phyloP scores from a whole-genome alignment of 2,329 filamentous ascomycete genomes.

The Trichoderma sp. region DNA sequence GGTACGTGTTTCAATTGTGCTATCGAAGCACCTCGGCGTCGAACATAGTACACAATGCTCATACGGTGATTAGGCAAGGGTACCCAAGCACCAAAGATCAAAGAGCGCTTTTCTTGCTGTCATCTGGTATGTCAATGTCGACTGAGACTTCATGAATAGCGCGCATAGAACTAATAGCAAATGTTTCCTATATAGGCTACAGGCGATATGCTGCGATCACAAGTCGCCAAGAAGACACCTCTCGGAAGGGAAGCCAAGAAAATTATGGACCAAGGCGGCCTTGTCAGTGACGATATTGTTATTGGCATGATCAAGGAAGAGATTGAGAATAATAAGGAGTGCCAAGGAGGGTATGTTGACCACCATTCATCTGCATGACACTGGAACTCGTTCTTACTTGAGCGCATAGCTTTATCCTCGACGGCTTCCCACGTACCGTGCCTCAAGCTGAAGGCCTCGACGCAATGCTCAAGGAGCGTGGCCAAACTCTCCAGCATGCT shows the following conservation, averaged over 20 bases:
- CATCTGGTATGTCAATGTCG: slow-evolving; percentile 75
- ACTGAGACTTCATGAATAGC: neutral
- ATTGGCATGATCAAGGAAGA: slow-evolving; percentile 99
- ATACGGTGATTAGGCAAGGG: slow-evolving; percentile 78
- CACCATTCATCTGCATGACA: neutral
- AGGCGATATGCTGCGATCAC: slow-evolving; percentile 97
- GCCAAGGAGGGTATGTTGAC: slow-evolving; percentile 79
- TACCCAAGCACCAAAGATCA: slow-evolving; percentile 96
- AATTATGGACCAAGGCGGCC: slow-evolving; percentile 98
- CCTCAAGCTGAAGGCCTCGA: slow-evolving; percentile 94
- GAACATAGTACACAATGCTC: neutral
- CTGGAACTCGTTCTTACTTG: slow-evolving; percentile 28
- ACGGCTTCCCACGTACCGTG: slow-evolving; percentile 97
- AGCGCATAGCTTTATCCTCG: slow-evolving; percentile 83
- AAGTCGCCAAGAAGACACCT: slow-evolving; percentile 95
- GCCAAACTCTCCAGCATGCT: slow-evolving; percentile 89
- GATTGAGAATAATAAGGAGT: slow-evolving; percentile 90
- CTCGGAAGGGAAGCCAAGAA: slow-evolving; percentile 97
- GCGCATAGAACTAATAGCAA: neutral
- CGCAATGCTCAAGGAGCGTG: slow-evolving; percentile 77
- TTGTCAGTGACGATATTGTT: slow-evolving; percentile 99
- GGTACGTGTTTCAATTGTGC: slow-evolving; percentile 59
- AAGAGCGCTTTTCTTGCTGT: slow-evolving; percentile 96
- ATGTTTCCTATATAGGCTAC: slow-evolving; percentile 67
- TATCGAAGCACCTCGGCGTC: neutral